A percentile compares a stretch with the other conserved stretches of the same genome.
Evolutionary conservation across 768 basidiomycete genomes (phyloP).

Genomic region (Rhizopogon rudus): DNA sequence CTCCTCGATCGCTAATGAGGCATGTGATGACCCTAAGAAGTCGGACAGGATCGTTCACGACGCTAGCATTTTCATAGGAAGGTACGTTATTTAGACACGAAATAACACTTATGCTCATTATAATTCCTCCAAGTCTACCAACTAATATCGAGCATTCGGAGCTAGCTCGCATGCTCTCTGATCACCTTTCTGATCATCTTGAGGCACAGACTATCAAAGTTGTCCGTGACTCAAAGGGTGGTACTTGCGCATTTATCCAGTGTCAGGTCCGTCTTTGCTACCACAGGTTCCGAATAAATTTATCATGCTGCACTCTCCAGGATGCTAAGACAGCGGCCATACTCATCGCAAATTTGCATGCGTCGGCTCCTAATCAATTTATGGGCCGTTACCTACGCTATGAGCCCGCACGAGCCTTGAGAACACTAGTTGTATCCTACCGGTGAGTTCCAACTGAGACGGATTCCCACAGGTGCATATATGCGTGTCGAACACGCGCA

Average conservation of each 20-base stretch:
- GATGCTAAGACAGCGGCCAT: slow-evolving; percentile 50
- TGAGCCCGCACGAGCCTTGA: slow-evolving; percentile 72
- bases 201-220: slow-evolving; percentile 66
- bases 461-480: background rate
- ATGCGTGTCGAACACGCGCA: background rate
- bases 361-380: slow-evolving; percentile 54
- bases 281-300: background rate
- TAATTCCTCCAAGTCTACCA: slow-evolving; percentile 49
- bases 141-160: slow-evolving; percentile 61
- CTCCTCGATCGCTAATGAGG: slow-evolving; percentile 1
- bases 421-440: slow-evolving; percentile 72
- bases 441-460: slow-evolving; percentile 38
- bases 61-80: slow-evolving; percentile 82
- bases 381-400: slow-evolving; percentile 71
- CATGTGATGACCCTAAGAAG: slow-evolving; percentile 26
- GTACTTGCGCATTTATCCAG: slow-evolving; percentile 82
- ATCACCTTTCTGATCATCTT: slow-evolving; percentile 62
- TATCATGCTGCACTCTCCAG: slow-evolving; percentile 28
- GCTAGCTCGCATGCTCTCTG: slow-evolving; percentile 52
- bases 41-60: slow-evolving; percentile 57
- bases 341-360: slow-evolving; percentile 57
- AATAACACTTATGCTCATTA: slow-evolving; percentile 4
- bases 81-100: slow-evolving; percentile 35
- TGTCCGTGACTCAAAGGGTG: slow-evolving; percentile 70
- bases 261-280: slow-evolving; percentile 54